These are phyloP conservation scores for Claviceps sp. DNA, from an alignment of 2,329 filamentous ascomycete genomes.

Conservation along the genomic window DNA sequence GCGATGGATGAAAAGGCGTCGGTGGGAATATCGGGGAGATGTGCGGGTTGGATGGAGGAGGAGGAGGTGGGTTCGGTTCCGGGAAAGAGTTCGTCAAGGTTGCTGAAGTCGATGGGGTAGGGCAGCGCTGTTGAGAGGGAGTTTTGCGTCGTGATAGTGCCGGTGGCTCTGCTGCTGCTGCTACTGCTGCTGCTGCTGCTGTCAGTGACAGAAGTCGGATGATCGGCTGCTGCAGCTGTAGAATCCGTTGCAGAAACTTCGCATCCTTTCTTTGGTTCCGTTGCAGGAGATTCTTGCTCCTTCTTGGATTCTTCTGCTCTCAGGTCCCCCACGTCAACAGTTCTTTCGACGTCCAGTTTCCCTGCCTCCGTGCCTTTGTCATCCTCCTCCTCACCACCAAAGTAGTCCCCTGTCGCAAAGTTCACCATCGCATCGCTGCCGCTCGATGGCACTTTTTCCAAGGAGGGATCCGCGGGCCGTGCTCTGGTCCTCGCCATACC, in stretches of 20 bases:
- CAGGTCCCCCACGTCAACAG: neutral
- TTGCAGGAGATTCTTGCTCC: too few species aligned
- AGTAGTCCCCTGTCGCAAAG: neutral
- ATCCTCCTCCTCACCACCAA: neutral
- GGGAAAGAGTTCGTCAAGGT: slow-evolving; percentile 21
- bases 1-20: slow-evolving; percentile 41
- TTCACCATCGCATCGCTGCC: neutral
- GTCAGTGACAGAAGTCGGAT: neutral
- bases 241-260: neutral
- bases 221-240: neutral
- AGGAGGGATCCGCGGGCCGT: neutral
- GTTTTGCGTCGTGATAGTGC: neutral
- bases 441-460: neutral
- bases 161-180: neutral
- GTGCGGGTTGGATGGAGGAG: slow-evolving; percentile 15
- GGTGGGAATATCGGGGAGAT: slow-evolving; percentile 30
- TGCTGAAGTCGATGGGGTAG: slow-evolving; percentile 20
- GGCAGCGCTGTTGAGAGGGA: slow-evolving; percentile 8
- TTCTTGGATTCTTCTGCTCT: neutral
- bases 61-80: slow-evolving; percentile 8
- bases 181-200: neutral
- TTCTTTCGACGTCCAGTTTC: neutral
- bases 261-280: neutral
- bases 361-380: neutral
- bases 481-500: slow-evolving; percentile 20